phyloP scores from a whole-genome alignment of 768 basidiomycete genomes.

The Tephrocybe sp. region DNA sequence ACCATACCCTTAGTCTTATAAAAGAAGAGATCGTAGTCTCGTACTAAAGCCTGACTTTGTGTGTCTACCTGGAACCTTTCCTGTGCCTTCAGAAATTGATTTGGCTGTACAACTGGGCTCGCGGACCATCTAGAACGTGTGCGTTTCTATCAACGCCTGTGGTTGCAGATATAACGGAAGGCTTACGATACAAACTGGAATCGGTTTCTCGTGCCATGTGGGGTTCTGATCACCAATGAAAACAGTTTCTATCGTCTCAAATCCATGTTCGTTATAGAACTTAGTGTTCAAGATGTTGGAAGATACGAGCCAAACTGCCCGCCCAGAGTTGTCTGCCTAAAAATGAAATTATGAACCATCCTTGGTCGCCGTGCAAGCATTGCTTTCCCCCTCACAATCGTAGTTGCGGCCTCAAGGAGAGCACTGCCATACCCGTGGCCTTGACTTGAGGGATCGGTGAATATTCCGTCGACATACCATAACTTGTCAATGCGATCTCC shows the following conservation, averaged over 20 bases:
- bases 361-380: not conserved
- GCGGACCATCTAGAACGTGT: not conserved
- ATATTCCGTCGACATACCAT: constrained; percentile 26
- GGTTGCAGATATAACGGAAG: not conserved
- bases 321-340: constrained; percentile 24
- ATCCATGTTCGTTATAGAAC: constrained; percentile 22
- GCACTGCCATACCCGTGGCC: constrained; percentile 26
- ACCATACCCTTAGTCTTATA: too few relatives aligned
- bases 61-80: too few relatives aligned
- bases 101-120: not conserved
- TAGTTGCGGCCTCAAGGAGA: constrained; percentile 24
- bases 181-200: constrained; percentile 26
- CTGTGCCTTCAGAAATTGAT: too few relatives aligned
- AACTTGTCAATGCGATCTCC: constrained; percentile 23
- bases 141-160: too few relatives aligned
- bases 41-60: too few relatives aligned
- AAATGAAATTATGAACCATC: not conserved
- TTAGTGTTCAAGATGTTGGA: constrained; percentile 16
- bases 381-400: constrained; percentile 13
- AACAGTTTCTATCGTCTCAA: constrained; percentile 17
- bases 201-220: constrained; percentile 24
- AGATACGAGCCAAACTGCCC: constrained; percentile 25
- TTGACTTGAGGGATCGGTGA: constrained; percentile 25
- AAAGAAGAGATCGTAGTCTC: too few relatives aligned
- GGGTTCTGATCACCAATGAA: constrained; percentile 26